Percentiles rank a stretch among this genome's conserved stretches.
Conservation (phyloP, 768 basidiomycete species). For the Hericium alpestre region DNA sequence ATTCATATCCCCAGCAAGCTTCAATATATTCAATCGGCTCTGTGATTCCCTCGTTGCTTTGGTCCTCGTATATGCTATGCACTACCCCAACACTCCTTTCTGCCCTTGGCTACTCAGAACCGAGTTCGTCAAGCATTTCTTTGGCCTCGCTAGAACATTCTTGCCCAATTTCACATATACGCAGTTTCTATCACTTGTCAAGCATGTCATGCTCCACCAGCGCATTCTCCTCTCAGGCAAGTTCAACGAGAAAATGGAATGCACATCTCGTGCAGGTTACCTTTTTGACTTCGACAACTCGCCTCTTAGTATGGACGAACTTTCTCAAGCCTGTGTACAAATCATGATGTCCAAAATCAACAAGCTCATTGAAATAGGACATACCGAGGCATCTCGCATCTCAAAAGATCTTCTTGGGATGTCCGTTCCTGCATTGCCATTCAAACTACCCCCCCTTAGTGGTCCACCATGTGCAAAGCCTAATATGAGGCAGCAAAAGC, state of each 20-base stretch:
- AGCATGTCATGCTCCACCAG: slow-evolving; percentile 19
- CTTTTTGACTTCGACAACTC: slow-evolving; percentile 13
- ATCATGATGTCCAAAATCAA: not conserved
- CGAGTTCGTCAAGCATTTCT: slow-evolving; percentile 21
- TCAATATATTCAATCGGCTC: slow-evolving; percentile 20
- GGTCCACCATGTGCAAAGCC: not conserved
- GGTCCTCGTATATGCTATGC: slow-evolving; percentile 9
- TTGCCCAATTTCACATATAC: slow-evolving; percentile 21
- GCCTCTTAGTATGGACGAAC: slow-evolving; percentile 2
- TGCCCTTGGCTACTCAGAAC: slow-evolving; percentile 17
- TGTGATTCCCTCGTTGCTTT: slow-evolving; percentile 19
- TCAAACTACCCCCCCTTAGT: not conserved
- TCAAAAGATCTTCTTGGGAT: not conserved
- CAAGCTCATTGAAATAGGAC: not conserved
- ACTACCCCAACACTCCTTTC: slow-evolving; percentile 17
- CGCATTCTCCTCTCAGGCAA: slow-evolving; percentile 16
- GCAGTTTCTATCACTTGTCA: slow-evolving; percentile 18
- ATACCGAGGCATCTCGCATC: not conserved
- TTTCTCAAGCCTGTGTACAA: not conserved
- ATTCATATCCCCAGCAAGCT: slow-evolving; percentile 18
- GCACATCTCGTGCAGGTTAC: slow-evolving; percentile 13
- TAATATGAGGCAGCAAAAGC: too few relatives aligned
- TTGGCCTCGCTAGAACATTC: slow-evolving; percentile 17
- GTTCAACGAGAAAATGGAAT: slow-evolving; percentile 14
- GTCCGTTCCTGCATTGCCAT: not conserved